Conservation (phyloP, 192 early-diverging fungal species). For the Anaeromyces robustus region DNA sequence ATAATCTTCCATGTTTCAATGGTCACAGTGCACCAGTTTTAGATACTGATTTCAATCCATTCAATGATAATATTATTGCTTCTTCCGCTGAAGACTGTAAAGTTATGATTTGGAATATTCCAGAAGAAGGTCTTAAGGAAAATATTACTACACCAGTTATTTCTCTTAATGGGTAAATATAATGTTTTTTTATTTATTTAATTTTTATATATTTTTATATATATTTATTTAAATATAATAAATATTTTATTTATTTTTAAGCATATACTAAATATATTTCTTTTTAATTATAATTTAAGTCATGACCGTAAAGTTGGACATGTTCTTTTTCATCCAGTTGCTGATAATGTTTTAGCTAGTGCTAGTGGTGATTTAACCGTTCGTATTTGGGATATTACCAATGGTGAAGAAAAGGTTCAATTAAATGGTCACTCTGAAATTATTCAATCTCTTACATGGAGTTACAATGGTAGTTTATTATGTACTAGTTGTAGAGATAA, state of each 20-base stretch:
- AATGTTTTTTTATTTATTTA: slow-evolving; percentile 31
- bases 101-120: slow-evolving; percentile 92
- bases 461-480: slow-evolving; percentile 66
- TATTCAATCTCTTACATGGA: slow-evolving; percentile 85
- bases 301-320: neutral
- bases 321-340: slow-evolving; percentile 2
- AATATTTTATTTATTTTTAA: no score
- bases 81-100: slow-evolving; percentile 58
- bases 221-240: no score
- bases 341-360: slow-evolving; percentile 71
- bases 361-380: slow-evolving; percentile 69
- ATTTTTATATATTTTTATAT: no score
- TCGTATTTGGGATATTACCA: slow-evolving; percentile 7
- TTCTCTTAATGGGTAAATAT: slow-evolving; percentile 67
- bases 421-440: slow-evolving; percentile 78
- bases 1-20: slow-evolving; percentile 74
- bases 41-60: slow-evolving; percentile 95
- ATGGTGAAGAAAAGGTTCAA: slow-evolving; percentile 49
- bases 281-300: no score
- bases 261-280: no score
- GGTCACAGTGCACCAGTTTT: slow-evolving; percentile 89
- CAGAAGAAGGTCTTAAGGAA: slow-evolving; percentile 51
- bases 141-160: slow-evolving; percentile 61
- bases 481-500: slow-evolving; percentile 95
- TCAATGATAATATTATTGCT: slow-evolving; percentile 93